Conservation (phyloP, 768 basidiomycete genomes). For the Leccinum barrowsii region DNA sequence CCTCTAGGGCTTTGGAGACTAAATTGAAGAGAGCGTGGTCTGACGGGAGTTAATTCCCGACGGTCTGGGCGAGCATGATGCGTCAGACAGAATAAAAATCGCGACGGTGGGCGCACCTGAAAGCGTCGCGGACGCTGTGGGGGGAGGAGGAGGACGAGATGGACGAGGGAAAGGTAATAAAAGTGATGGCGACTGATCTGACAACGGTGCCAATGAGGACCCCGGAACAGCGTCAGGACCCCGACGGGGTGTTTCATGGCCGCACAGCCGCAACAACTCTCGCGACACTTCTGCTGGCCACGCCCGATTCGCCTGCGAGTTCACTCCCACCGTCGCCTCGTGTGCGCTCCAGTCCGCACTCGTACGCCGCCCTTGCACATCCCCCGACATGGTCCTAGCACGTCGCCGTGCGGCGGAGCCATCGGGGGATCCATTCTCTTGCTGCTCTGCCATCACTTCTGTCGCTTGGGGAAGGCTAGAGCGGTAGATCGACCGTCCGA, state of each 20-base stretch:
- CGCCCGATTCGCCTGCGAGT: slow-evolving; percentile 31
- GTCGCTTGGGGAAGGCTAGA: slow-evolving; percentile 28
- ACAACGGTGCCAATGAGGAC: slow-evolving; percentile 17
- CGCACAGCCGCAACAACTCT: slow-evolving; percentile 49
- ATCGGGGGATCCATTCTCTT: slow-evolving; percentile 2
- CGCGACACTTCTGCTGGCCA: slow-evolving; percentile 61
- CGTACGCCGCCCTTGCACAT: slow-evolving; percentile 40
- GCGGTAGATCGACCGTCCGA: slow-evolving; percentile 27
- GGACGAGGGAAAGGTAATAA: slow-evolving; percentile 31
- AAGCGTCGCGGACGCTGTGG: slow-evolving; percentile 25
- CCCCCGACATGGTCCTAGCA: slow-evolving; percentile 31
- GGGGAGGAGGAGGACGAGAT: slow-evolving; percentile 15
- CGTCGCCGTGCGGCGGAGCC: slow-evolving; percentile 13
- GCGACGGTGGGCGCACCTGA: slow-evolving; percentile 14
- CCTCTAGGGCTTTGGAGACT: slow-evolving; percentile 15
- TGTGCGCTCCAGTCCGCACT: slow-evolving; percentile 59
- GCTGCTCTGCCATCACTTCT: slow-evolving; percentile 12
- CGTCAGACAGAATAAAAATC: neutral
- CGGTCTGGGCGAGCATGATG: slow-evolving; percentile 9
- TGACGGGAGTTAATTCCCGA: slow-evolving; percentile 9
- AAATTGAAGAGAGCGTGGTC: slow-evolving; percentile 23
- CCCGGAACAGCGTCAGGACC: slow-evolving; percentile 17
- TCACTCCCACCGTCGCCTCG: slow-evolving; percentile 39
- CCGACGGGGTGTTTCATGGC: slow-evolving; percentile 20
- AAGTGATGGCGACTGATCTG: slow-evolving; percentile 20